A percentile compares a stretch with the other conserved stretches of the same genome.
Evolutionary conservation across 1,139 yeast species (phyloP).

Genomic region (Suhomyces bokatorum): DNA sequence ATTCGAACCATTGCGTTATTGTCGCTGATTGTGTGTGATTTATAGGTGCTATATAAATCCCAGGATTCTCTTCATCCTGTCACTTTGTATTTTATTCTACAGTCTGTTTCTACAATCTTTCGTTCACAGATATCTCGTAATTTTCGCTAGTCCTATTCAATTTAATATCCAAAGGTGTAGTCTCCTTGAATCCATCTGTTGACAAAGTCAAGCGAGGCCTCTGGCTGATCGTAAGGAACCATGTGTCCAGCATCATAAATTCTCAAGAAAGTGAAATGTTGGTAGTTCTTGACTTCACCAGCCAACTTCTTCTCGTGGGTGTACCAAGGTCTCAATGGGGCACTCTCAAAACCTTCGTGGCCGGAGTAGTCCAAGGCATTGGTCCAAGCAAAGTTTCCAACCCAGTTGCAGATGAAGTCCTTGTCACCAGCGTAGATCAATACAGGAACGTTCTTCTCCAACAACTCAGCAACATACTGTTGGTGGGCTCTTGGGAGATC

Average conservation of each 20-base stretch:
- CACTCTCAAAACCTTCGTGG: conserved; percentile 26
- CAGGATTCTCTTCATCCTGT: too few species aligned
- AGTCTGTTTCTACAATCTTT: too few species aligned
- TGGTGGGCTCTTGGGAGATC: conserved; percentile 71
- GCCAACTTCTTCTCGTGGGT: conserved; percentile 46
- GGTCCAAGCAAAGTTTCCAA: conserved; percentile 40
- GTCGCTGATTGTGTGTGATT: too few species aligned
- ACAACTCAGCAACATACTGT: conserved; percentile 54
- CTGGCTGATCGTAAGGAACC: conserved; percentile 85
- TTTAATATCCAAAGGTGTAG: conserved; percentile 19
- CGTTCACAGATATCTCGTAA: too few species aligned
- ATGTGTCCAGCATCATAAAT: conserved; percentile 70
- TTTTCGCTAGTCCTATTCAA: too few species aligned
- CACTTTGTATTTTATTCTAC: too few species aligned
- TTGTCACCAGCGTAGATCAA: conserved; percentile 44
- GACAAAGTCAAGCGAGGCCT: conserved; percentile 69
- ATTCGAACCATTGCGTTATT: too few species aligned
- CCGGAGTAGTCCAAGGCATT: conserved; percentile 31
- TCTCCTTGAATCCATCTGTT: conserved; percentile 72
- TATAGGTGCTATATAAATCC: too few species aligned
- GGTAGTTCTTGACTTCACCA: conserved; percentile 58
- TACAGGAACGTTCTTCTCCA: conserved; percentile 49
- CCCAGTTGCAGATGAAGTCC: conserved; percentile 43
- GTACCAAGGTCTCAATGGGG: conserved; percentile 44
- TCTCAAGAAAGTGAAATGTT: conserved; percentile 60